A percentile compares a stretch with the other conserved stretches of the same genome.
Conservation (phyloP, 2,329 filamentous ascomycete species). For the Ophiostoma sp. region DNA sequence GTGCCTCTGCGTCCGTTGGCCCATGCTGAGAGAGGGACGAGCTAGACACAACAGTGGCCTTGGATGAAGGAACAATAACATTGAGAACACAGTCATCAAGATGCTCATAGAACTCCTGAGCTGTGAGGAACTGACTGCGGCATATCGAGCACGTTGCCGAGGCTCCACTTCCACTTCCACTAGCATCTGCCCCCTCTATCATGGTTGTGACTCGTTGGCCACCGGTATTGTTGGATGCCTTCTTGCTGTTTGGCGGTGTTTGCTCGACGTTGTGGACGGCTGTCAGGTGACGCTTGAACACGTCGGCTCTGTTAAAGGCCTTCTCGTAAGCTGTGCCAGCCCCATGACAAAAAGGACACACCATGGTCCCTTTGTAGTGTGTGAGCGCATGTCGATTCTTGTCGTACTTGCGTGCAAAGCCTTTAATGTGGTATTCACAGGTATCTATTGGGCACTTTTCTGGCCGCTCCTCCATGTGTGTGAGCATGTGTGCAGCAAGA, state of each 20-base stretch:
- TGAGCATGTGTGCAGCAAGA: slow-evolving; percentile 89
- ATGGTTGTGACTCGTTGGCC: background rate
- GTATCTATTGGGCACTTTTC: slow-evolving; percentile 91
- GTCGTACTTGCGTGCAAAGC: slow-evolving; percentile 92
- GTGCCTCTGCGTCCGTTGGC: background rate
- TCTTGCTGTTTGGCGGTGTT: slow-evolving; percentile 84
- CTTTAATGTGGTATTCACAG: slow-evolving; percentile 88
- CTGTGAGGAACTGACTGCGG: slow-evolving; percentile 84
- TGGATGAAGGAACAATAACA: slow-evolving; percentile 60
- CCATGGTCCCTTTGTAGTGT: slow-evolving; percentile 96
- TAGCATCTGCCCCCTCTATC: slow-evolving; percentile 30
- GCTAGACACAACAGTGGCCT: slow-evolving; percentile 48
- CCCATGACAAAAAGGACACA: slow-evolving; percentile 88
- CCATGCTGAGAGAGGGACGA: background rate
- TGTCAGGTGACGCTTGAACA: slow-evolving; percentile 91
- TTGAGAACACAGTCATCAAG: slow-evolving; percentile 70
- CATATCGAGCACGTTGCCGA: slow-evolving; percentile 65
- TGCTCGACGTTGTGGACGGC: slow-evolving; percentile 90
- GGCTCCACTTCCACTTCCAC: slow-evolving; percentile 61
- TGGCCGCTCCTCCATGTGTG: slow-evolving; percentile 81
- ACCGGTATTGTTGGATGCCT: slow-evolving; percentile 46
- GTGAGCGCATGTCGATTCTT: slow-evolving; percentile 92
- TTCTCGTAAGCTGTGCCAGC: slow-evolving; percentile 86
- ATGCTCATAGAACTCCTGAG: slow-evolving; percentile 98
- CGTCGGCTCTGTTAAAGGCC: slow-evolving; percentile 90